Percentiles rank a stretch among this genome's conserved stretches.
Conservation (phyloP, 208 protist species). For the Leishmania turanica region DNA sequence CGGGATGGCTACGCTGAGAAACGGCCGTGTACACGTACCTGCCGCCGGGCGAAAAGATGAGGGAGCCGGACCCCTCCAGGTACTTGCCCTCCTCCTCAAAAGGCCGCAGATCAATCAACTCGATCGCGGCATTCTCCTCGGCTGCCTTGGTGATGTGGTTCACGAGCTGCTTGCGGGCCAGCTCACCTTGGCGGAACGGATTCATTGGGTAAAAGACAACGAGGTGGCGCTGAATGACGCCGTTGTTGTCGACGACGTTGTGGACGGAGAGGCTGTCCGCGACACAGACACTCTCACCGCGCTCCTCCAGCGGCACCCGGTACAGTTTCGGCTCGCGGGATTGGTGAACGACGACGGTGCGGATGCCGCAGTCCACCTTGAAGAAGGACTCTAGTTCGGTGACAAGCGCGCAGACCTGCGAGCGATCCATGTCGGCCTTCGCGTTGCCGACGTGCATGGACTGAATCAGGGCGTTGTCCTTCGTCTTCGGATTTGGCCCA, state of each 20-base stretch:
- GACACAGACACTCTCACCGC: slow-evolving; percentile 50
- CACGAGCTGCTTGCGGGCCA: slow-evolving; percentile 55
- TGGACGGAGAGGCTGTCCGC: slow-evolving; percentile 65
- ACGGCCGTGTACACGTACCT: slow-evolving; percentile 73
- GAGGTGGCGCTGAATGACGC: slow-evolving; percentile 57
- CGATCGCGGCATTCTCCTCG: slow-evolving; percentile 31
- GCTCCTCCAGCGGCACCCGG: slow-evolving; percentile 37
- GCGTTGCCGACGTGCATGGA: slow-evolving; percentile 34
- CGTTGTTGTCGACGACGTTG: slow-evolving; percentile 62
- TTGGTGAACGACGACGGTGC: slow-evolving; percentile 30
- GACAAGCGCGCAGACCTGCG: slow-evolving; percentile 32
- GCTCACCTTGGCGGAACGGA: slow-evolving; percentile 47
- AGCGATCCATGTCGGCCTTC: slow-evolving; percentile 37
- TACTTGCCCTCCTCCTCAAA: slow-evolving; percentile 50
- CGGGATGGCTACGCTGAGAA: slow-evolving; percentile 56
- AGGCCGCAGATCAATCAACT: slow-evolving; percentile 64
- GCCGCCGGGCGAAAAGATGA: slow-evolving; percentile 69
- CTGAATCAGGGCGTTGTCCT: slow-evolving; percentile 33
- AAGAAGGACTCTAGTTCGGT: slow-evolving; percentile 25
- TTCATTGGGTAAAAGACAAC: slow-evolving; percentile 80
- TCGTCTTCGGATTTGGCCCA: slow-evolving; percentile 21
- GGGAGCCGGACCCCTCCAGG: slow-evolving; percentile 68
- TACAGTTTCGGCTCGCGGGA: slow-evolving; percentile 27
- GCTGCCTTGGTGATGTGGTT: slow-evolving; percentile 39
- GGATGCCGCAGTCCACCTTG: slow-evolving; percentile 19